These are phyloP conservation scores for Hyaloperonospora arabidopsidis DNA, from an alignment of 352 stramenopile species.

Conservation along the genomic window DNA sequence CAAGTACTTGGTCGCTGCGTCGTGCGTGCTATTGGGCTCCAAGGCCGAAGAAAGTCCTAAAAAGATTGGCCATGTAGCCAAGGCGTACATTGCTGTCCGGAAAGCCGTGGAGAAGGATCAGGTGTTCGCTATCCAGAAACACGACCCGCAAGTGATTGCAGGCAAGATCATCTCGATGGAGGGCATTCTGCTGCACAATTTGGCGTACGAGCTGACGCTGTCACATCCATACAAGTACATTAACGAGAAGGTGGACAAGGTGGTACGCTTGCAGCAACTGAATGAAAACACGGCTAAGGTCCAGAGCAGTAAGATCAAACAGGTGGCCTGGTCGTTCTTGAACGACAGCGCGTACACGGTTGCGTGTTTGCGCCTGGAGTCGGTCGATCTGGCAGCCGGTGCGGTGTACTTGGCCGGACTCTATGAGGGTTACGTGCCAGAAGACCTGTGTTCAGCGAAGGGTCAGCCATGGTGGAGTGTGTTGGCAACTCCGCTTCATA, in stretches of 20 bases:
- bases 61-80: slow-evolving; percentile 70
- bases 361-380: slow-evolving; percentile 69
- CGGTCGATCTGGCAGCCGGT: slow-evolving; percentile 61
- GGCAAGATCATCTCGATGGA: slow-evolving; percentile 83
- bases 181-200: slow-evolving; percentile 67
- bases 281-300: slow-evolving; percentile 43
- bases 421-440: slow-evolving; percentile 74
- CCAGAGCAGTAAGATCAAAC: slow-evolving; percentile 72
- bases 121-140: slow-evolving; percentile 70
- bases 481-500: slow-evolving; percentile 55
- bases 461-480: slow-evolving; percentile 68
- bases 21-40: slow-evolving; percentile 73
- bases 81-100: slow-evolving; percentile 61
- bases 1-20: slow-evolving; percentile 73
- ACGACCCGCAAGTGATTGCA: slow-evolving; percentile 54
- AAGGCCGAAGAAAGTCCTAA: slow-evolving; percentile 81
- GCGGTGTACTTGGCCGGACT: slow-evolving; percentile 78
- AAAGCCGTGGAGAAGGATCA: slow-evolving; percentile 71
- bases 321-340: slow-evolving; percentile 83
- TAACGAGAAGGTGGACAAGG: slow-evolving; percentile 81
- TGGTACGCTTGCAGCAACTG: slow-evolving; percentile 58
- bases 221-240: slow-evolving; percentile 83
- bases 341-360: slow-evolving; percentile 85
- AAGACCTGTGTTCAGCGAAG: slow-evolving; percentile 41
- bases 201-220: slow-evolving; percentile 81